Conservation (phyloP, 163 green algal genomes). For the Volvox carteri region DNA sequence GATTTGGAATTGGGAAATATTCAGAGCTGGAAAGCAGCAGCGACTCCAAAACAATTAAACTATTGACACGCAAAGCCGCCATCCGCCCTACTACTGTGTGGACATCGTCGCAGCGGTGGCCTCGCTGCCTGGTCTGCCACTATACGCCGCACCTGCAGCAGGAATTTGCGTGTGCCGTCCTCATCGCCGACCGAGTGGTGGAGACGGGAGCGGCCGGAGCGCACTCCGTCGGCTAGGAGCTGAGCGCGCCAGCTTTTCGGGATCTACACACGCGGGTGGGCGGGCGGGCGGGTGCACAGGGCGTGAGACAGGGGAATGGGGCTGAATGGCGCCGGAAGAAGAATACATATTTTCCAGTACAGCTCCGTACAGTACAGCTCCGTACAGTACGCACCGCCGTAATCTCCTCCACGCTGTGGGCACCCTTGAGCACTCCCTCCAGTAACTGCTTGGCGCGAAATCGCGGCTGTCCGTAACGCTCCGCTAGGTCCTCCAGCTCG, state of each 20-base stretch:
- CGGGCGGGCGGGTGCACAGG: too few relatives aligned
- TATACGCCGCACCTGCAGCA: constrained; percentile 92
- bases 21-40: too few relatives aligned
- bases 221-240: constrained; percentile 73
- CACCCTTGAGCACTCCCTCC: constrained; percentile 81
- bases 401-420: constrained; percentile 75
- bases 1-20: too few relatives aligned
- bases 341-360: too few relatives aligned
- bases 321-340: too few relatives aligned
- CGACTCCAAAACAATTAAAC: too few relatives aligned
- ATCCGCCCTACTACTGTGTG: too few relatives aligned
- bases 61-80: too few relatives aligned
- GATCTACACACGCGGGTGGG: too few relatives aligned
- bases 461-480: constrained; percentile 70
- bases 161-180: constrained; percentile 94
- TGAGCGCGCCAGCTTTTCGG: constrained; percentile 74
- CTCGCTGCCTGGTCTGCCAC: too few relatives aligned
- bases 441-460: constrained; percentile 89
- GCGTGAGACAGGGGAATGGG: too few relatives aligned
- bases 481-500: constrained; percentile 79
- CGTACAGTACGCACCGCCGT: constrained; percentile 53
- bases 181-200: constrained; percentile 72
- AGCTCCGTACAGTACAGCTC: not conserved
- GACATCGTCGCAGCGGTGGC: too few relatives aligned
- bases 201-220: constrained; percentile 81